Percentiles rank a stretch among this genome's conserved stretches.
These are phyloP conservation scores for Lactuca sativa DNA, from an alignment of 129 eudicot genomes.

Conservation along the genomic window DNA sequence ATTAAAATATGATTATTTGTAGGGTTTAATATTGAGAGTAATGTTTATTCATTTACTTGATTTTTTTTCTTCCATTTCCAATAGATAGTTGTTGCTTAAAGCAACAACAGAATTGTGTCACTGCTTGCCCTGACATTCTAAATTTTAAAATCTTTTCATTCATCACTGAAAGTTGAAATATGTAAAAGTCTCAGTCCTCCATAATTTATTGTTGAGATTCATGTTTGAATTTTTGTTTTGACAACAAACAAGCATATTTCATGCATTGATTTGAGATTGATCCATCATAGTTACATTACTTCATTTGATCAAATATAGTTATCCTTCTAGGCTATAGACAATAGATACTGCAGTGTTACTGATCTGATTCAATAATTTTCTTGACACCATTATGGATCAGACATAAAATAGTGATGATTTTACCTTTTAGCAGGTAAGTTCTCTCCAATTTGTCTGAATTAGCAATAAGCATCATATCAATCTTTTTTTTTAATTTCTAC, in stretches of 20 bases:
- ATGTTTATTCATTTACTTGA: too few species aligned
- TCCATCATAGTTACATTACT: background rate
- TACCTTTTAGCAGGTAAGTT: constrained; percentile 81
- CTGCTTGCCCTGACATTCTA: too few species aligned
- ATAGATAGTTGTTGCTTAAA: too few species aligned
- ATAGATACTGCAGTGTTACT: constrained; percentile 12
- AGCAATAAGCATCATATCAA: background rate
- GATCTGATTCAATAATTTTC: constrained; percentile 7
- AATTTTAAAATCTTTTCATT: too few species aligned
- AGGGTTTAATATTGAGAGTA: too few species aligned
- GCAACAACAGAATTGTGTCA: too few species aligned
- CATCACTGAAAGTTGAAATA: too few species aligned
- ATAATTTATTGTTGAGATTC: too few species aligned
- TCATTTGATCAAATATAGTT: background rate
- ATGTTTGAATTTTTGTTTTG: too few species aligned
- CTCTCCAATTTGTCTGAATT: background rate
- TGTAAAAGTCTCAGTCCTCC: too few species aligned
- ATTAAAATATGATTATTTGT: too few species aligned
- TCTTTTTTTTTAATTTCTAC: constrained; percentile 9
- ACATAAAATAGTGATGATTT: constrained; percentile 69
- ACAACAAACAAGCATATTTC: background rate
- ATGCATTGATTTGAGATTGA: constrained; percentile 5
- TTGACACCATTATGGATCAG: constrained; percentile 17
- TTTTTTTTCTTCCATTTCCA: too few species aligned
- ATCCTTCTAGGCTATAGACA: constrained; percentile 8